A percentile compares a stretch with the other conserved stretches of the same genome.
These are phyloP conservation scores for Diaporthe vaccinii DNA, from an alignment of 2,329 filamentous ascomycete species.

Conservation along the genomic window DNA sequence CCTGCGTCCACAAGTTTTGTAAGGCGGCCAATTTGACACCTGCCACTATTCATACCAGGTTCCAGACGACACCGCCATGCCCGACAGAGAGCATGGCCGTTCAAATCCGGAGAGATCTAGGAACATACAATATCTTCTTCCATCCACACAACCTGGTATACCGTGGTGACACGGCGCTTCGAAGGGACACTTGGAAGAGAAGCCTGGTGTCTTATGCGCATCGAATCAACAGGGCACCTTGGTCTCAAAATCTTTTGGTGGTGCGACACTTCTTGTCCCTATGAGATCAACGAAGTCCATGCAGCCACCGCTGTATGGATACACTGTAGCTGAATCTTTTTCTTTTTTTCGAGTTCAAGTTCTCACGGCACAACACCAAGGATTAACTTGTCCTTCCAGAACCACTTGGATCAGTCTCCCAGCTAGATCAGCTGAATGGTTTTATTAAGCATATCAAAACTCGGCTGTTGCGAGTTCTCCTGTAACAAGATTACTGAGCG, in stretches of 20 bases:
- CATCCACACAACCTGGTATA: neutral
- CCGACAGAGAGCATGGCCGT: neutral
- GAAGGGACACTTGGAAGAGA: too few relatives aligned
- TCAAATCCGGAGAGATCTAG: neutral
- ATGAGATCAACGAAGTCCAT: neutral
- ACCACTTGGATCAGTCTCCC: neutral
- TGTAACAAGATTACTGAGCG: neutral
- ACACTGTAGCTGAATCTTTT: neutral
- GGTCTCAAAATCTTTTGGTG: neutral
- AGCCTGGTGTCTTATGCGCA: neutral
- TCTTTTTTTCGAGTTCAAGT: neutral
- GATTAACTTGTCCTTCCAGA: neutral
- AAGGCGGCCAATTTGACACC: neutral
- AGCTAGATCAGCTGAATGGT: neutral
- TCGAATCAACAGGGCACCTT: neutral
- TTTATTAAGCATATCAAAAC: neutral
- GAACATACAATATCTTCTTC: neutral
- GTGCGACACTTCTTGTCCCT: neutral
- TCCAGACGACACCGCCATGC: neutral
- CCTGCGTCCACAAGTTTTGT: neutral
- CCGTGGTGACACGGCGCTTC: too few relatives aligned
- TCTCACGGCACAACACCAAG: neutral
- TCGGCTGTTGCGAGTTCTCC: neutral
- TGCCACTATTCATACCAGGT: neutral
- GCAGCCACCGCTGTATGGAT: neutral